Percentiles rank a stretch among this genome's conserved stretches.
Evolutionary conservation across 768 basidiomycete species (phyloP).

Genomic region (Mycena maculata): DNA sequence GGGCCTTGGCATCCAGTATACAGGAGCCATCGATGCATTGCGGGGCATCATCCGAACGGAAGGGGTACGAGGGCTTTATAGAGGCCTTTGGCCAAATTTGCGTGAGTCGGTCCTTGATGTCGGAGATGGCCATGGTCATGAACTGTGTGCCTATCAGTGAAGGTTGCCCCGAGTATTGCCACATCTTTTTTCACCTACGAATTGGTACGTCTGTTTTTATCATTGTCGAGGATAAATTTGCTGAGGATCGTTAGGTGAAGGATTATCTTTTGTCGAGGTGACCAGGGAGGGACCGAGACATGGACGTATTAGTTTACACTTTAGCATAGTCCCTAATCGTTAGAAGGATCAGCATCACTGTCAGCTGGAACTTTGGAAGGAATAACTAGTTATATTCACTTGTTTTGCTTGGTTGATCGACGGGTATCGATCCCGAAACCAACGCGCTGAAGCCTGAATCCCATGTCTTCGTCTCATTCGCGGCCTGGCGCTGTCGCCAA

Average conservation of each 20-base stretch:
- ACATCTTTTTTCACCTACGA: conserved; percentile 90
- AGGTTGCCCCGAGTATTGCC: conserved; percentile 91
- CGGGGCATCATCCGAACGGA: conserved; percentile 75
- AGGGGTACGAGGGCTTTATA: conserved; percentile 82
- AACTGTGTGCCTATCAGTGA: conserved; percentile 63
- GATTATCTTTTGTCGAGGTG: conserved; percentile 50
- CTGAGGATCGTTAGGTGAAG: conserved; percentile 39
- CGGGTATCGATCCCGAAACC: conserved; percentile 5
- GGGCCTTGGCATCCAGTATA: conserved; percentile 73
- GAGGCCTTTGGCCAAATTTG: conserved; percentile 90
- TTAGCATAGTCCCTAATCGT: no score
- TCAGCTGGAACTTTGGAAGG: not conserved
- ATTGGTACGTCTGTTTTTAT: conserved; percentile 49
- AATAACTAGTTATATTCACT: no score
- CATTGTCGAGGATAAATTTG: conserved; percentile 9
- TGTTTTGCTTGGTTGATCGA: not conserved
- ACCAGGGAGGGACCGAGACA: no score
- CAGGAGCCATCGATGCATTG: conserved; percentile 84
- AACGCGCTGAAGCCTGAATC: conserved; percentile 1
- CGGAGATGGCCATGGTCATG: conserved; percentile 20
- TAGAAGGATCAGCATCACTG: not conserved
- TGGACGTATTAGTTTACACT: not conserved
- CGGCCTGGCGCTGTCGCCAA: conserved; percentile 26
- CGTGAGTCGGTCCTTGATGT: conserved; percentile 54
- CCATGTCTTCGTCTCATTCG: conserved; percentile 19